Evolutionary conservation across 2,329 filamentous ascomycete species (phyloP).

Genomic region (Diaporthe batatas): DNA sequence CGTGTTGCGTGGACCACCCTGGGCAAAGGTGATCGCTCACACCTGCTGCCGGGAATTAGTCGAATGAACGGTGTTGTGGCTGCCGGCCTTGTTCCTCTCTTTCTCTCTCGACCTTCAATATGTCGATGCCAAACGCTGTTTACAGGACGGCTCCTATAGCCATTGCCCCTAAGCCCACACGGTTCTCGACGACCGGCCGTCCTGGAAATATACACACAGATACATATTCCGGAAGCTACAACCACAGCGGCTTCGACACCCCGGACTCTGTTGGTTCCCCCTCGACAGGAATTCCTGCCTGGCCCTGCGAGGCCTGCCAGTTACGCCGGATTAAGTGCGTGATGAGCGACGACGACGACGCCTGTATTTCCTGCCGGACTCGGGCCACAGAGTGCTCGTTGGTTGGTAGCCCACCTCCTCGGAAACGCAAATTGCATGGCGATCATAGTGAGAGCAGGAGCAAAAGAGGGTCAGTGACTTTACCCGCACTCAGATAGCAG

Average conservation of each 20-base stretch:
- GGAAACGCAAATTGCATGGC: conserved; percentile 83
- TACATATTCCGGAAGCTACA: conserved; percentile 63
- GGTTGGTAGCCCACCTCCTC: conserved; percentile 79
- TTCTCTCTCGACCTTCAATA: conserved; percentile 52
- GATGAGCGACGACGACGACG: conserved; percentile 77
- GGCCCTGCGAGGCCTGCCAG: conserved; percentile 80
- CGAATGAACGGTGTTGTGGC: conserved; percentile 21
- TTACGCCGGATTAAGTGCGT: conserved; percentile 82
- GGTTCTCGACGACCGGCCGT: conserved; percentile 57
- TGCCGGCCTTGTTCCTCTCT: conserved; percentile 23
- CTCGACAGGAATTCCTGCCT: conserved; percentile 57
- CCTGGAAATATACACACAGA: conserved; percentile 65
- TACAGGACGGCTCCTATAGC: conserved; percentile 74
- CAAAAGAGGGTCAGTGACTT: conserved; percentile 76
- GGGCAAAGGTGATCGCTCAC: conserved; percentile 36
- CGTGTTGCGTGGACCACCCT: conserved; percentile 19
- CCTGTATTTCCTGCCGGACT: conserved; percentile 82
- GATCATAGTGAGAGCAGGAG: conserved; percentile 71
- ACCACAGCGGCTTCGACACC: conserved; percentile 61
- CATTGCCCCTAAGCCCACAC: conserved; percentile 73
- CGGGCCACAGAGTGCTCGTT: conserved; percentile 85
- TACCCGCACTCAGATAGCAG: conserved; percentile 20
- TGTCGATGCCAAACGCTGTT: conserved; percentile 68
- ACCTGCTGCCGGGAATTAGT: conserved; percentile 21
- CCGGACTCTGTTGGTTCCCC: conserved; percentile 59